Evolutionary conservation across 2,329 filamentous ascomycete species (phyloP).

Genomic region (Xylariaceae sp.): DNA sequence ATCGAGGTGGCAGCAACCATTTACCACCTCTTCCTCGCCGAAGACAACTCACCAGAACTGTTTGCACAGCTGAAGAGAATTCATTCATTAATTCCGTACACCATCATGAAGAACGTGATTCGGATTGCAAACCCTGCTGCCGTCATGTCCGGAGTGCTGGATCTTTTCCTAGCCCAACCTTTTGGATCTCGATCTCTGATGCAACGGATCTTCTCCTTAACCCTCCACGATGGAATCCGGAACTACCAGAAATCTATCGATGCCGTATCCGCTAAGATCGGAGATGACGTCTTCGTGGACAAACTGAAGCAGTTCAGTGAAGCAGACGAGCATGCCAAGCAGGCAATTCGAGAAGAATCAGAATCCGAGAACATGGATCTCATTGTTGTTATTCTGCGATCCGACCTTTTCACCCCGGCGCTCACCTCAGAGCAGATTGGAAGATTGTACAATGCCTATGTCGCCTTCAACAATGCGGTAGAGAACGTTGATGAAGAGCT

Average conservation of each 20-base stretch:
- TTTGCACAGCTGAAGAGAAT: conserved; percentile 94
- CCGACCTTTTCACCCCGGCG: conserved; percentile 72
- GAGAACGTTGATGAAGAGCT: conserved; percentile 89
- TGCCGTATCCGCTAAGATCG: conserved; percentile 72
- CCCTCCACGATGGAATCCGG: conserved; percentile 86
- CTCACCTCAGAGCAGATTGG: conserved; percentile 76
- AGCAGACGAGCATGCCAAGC: conserved; percentile 74
- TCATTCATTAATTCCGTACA: conserved; percentile 92
- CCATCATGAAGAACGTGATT: conserved; percentile 93
- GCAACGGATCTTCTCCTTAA: conserved; percentile 92
- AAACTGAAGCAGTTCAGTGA: conserved; percentile 83
- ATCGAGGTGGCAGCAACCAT: conserved; percentile 97
- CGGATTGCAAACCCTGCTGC: conserved; percentile 93
- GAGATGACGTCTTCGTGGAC: conserved; percentile 74
- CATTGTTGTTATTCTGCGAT: conserved; percentile 81
- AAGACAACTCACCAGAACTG: conserved; percentile 95
- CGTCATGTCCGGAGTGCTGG: conserved; percentile 94
- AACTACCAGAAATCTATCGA: conserved; percentile 88
- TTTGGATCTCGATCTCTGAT: conserved; percentile 88
- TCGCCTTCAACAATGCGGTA: conserved; percentile 93
- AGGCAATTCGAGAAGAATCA: conserved; percentile 73
- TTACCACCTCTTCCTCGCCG: conserved; percentile 95
- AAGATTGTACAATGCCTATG: conserved; percentile 89
- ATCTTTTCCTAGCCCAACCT: conserved; percentile 93
- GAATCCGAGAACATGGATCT: conserved; percentile 76